Evolutionary conservation across 306 rosid genomes (phyloP), one percentile per base, ranked within the genome.

Genomic region (Begonia peltatifolia): DNA sequence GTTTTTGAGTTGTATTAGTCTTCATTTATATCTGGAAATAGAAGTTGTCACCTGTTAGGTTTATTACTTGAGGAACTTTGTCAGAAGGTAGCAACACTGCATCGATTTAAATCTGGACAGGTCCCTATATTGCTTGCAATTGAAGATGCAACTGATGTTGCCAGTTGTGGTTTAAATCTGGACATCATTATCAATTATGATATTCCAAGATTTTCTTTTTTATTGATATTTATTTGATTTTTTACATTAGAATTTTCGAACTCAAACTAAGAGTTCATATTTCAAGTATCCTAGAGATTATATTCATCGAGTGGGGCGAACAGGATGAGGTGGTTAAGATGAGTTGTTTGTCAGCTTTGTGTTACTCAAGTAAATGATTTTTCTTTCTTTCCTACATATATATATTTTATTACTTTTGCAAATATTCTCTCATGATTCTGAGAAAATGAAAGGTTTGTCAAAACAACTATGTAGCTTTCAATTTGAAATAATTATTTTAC

Each of bases 91-190:
- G 79, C 74, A 30, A 81, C 94, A 50, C 74, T 89, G 14, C 80
- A 84, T 54, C 73, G 67, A 42, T 85, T 89, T 76, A 85, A 89
- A 78, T 82, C 94, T 10, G 90, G 94, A 61, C 77, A 67, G 68
- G 85, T 71, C 70, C 67, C 97, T 68, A 58, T 80, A 59, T 66
- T 89, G 71, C 74, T 89, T 22, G 97, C 97, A 38, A 89, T 94
- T 44, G 95, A 89, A n/a, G n/a, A n/a, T n/a, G n/a, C n/a, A n/a
- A n/a, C n/a, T 82, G 94, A 85, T 69, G 95, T 89, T 69, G 95
- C 90, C 53, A 73, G 89, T 56, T 94, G 94, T 10, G 97, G 97
- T 64, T 74, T 89, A 76, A 95, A 89, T 65, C 85, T 89, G 63
- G 97, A 89, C 60, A 83, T 89, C 58, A 94, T 89, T 44, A 72